Evolutionary conservation across 2,329 filamentous ascomycete species (phyloP).

Genomic region (Ceratocystis destructans): DNA sequence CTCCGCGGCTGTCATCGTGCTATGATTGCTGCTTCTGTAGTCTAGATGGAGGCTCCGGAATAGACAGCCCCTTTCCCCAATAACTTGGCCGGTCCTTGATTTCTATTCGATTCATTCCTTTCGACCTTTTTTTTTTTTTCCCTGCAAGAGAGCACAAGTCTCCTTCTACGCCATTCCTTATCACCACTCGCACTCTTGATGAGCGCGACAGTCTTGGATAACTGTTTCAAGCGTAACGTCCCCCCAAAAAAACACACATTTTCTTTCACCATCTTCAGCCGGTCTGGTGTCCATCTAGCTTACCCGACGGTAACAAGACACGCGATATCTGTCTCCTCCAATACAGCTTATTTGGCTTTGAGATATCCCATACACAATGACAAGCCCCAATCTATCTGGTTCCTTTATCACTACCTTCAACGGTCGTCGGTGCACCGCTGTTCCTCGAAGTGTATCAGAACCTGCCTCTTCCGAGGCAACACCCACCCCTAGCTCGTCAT

Average conservation of each 20-base stretch:
- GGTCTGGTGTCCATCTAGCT: background rate
- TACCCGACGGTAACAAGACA: background rate
- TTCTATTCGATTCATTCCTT: slow-evolving; percentile 14
- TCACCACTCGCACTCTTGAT: slow-evolving; percentile 7
- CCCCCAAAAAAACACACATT: background rate
- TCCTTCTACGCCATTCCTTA: slow-evolving; percentile 13
- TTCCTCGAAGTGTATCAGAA: slow-evolving; percentile 29
- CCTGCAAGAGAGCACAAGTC: slow-evolving; percentile 20
- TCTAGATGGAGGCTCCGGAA: slow-evolving; percentile 14
- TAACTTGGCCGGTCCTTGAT: slow-evolving; percentile 17
- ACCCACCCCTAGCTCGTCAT: slow-evolving; percentile 17
- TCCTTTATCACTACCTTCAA: slow-evolving; percentile 37
- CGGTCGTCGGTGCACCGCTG: slow-evolving; percentile 41
- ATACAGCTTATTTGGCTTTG: background rate
- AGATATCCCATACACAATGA: slow-evolving; percentile 28
- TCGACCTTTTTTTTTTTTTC: slow-evolving; percentile 4
- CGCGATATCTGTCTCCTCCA: background rate
- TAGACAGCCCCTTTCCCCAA: slow-evolving; percentile 7
- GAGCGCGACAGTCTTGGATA: background rate
- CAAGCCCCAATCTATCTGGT: slow-evolving; percentile 32
- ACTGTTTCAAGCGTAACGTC: background rate
- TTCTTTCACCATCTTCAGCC: background rate
- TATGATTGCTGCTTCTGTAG: slow-evolving; percentile 5
- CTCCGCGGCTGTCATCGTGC: background rate
- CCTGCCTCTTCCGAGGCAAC: slow-evolving; percentile 21